Evolutionary conservation across 73 alveolate species (phyloP), one percentile per base, ranked within the genome.

Genomic region (Paramecium tetraurelia): DNA sequence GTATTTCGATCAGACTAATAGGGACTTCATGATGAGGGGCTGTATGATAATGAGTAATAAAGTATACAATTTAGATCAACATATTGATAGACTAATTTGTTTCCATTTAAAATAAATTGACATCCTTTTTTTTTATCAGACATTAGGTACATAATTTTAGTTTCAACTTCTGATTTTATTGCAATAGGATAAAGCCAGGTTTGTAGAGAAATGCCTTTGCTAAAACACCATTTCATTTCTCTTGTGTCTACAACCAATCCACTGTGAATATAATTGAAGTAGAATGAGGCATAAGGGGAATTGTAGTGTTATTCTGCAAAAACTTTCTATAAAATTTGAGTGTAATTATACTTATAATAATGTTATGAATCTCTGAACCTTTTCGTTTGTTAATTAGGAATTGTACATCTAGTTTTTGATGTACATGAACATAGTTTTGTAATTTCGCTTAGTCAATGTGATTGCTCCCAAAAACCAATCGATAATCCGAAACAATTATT

Each of bases 231-330:
- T 41, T 46, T 80, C 90, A 80, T 80, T 44, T 80, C 90, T 44
- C 90, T 40, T n/a, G 90, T 80, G 27, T 80, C 90, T 0, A 80
- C 90, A 5, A 80, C 90, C 12, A 80, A 31, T 21, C 90, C 90
- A 80, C 90, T 80, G 43, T 46, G 29, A 10, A 41, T 22, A 5
- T 46, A 27, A 80, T 80, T 80, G n/a, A 80, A 80, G 33, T 80
- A 46, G 48, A 80, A 80, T 80, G 90, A 38, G 7, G 90, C 46
- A 22, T 43, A 22, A 8, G 90, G 90, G 5, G 75, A 22, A 14
- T 31, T 20, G 22, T 43, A 48, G 16, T 14, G 48, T 11, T 48
- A 4, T 43, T 80, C 75, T 35, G 48, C 76, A 41, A 80, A 48
- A 1, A 80, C 72, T 43, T 35, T 80, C 76, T 63, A 63, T 33